Evolutionary conservation across 2,329 filamentous ascomycete genomes (phyloP).

Genomic region (Xylaria arbuscula): DNA sequence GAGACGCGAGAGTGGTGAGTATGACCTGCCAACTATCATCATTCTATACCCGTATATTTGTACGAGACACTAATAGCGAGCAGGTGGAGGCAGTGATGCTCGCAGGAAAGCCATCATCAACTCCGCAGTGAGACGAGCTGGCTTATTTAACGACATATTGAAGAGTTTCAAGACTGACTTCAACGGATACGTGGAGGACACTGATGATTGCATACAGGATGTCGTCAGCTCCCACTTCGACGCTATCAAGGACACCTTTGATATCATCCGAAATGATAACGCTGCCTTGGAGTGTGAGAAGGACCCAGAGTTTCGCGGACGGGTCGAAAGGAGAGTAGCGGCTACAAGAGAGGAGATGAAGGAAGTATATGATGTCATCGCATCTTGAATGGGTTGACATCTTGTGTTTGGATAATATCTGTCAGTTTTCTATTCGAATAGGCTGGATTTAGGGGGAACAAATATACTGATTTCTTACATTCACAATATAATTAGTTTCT

Average conservation of each 20-base stretch:
- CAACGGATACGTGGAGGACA: constrained; percentile 9
- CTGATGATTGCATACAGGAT: constrained; percentile 42
- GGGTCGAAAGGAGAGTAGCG: constrained; percentile 45
- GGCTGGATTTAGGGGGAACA: too few species aligned
- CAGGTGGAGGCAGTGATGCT: constrained; percentile 51
- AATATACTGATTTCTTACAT: too few species aligned
- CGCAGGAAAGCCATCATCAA: constrained; percentile 53
- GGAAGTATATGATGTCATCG: neutral
- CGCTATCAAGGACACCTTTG: constrained; percentile 47
- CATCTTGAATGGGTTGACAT: neutral
- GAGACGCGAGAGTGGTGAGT: constrained; percentile 51
- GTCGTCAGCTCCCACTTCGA: constrained; percentile 43
- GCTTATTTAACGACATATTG: constrained; percentile 50
- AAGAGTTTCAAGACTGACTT: constrained; percentile 45
- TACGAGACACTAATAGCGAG: constrained; percentile 1
- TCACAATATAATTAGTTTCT: too few species aligned
- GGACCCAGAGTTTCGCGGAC: constrained; percentile 51
- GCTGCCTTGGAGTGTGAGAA: constrained; percentile 52
- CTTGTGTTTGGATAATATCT: neutral
- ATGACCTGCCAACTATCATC: neutral
- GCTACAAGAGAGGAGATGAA: constrained; percentile 17
- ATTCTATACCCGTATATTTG: neutral
- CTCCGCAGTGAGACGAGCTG: constrained; percentile 39
- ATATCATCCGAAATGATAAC: constrained; percentile 55
- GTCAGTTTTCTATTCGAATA: too few species aligned